These are phyloP conservation scores for Talaromyces trachyspermus DNA, from an alignment of 495 filamentous ascomycete species.

Conservation along the genomic window DNA sequence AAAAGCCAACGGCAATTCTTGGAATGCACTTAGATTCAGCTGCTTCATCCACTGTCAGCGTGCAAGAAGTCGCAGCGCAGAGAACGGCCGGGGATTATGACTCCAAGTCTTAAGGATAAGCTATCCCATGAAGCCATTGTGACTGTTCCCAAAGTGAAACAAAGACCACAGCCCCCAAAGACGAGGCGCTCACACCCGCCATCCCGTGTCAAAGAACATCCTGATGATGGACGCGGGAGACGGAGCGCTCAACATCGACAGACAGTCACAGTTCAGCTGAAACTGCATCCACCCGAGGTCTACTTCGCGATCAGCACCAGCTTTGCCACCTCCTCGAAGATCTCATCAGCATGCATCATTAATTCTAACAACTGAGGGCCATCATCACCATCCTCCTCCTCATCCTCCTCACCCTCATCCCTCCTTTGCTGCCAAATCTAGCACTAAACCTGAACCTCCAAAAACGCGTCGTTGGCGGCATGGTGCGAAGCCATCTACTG, in stretches of 20 bases:
- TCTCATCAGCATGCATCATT: slow-evolving; percentile 1
- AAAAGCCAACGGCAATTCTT: slow-evolving; percentile 16
- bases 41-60: slow-evolving; percentile 50
- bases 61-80: slow-evolving; percentile 70
- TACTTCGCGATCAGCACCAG: slow-evolving; percentile 2
- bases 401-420: slow-evolving; percentile 1
- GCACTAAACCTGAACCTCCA: slow-evolving; percentile 36
- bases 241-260: background rate
- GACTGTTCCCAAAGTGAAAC: slow-evolving; percentile 4
- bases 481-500: slow-evolving; percentile 11
- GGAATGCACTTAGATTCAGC: slow-evolving; percentile 43
- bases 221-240: slow-evolving; percentile 3
- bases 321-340: slow-evolving; percentile 6
- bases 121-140: background rate
- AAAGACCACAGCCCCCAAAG: slow-evolving; percentile 21
- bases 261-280: background rate
- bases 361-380: background rate
- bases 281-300: slow-evolving; percentile 1
- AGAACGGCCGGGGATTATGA: slow-evolving; percentile 83
- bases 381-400: background rate
- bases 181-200: slow-evolving; percentile 36
- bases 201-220: slow-evolving; percentile 11
- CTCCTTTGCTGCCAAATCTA: slow-evolving; percentile 19
- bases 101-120: slow-evolving; percentile 58
- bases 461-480: slow-evolving; percentile 33